Conservation (phyloP, 805 yeast genomes). For the Saccharomycopsis capsularis region DNA sequence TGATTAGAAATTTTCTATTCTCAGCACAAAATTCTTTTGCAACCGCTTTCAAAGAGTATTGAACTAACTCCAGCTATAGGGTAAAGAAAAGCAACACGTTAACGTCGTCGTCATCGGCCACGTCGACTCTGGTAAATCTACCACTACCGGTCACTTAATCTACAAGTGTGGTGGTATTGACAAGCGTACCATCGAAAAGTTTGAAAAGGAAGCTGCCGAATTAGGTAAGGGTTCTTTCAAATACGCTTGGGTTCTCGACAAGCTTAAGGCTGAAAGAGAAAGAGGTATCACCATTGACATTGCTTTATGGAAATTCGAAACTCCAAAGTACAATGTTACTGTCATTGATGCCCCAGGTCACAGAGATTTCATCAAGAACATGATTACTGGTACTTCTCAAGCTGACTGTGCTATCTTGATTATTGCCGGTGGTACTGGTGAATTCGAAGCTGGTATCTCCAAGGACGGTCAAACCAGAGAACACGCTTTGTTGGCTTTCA, state of each 20-base stretch:
- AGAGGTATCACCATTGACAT: slow-evolving; percentile 96
- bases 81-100: slow-evolving; percentile 96
- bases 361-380: slow-evolving; percentile 94
- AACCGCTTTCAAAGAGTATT: too few relatives aligned
- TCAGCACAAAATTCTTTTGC: not conserved
- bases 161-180: slow-evolving; percentile 99
- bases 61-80: slow-evolving; percentile 37
- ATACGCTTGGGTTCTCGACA: slow-evolving; percentile 97
- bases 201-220: slow-evolving; percentile 97
- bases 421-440: slow-evolving; percentile 90
- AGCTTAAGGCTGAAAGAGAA: slow-evolving; percentile 92
- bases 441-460: slow-evolving; percentile 93
- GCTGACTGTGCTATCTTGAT: slow-evolving; percentile 89
- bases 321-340: slow-evolving; percentile 83
- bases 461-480: slow-evolving; percentile 94
- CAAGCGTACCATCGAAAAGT: slow-evolving; percentile 97
- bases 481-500: slow-evolving; percentile 85
- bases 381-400: slow-evolving; percentile 93
- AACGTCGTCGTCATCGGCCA: slow-evolving; percentile 99
- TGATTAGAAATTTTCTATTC: not conserved
- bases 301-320: slow-evolving; percentile 89
- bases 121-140: slow-evolving; percentile 99
- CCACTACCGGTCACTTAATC: slow-evolving; percentile 99
- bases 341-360: slow-evolving; percentile 95
- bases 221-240: slow-evolving; percentile 96